Base-by-base conservation (phyloP, 164 flowering plant species). In the Magnolia changhungtana region DNA sequence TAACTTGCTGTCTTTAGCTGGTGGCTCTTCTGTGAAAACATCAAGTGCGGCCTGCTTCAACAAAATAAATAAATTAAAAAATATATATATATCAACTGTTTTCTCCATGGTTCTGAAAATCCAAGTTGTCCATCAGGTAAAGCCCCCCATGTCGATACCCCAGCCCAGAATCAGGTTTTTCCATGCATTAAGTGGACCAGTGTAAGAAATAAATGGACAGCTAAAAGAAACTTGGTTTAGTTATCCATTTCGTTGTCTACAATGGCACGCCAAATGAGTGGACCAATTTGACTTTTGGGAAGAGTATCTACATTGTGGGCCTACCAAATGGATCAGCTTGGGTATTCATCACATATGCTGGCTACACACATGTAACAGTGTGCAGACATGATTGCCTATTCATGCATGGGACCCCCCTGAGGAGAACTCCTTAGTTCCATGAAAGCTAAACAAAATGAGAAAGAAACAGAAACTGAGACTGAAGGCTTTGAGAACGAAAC, bases 11-110 rank as follows among this genome's bases (percentile, higher is more conserved):
- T 89, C 92, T 71, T 84, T 78, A 23, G 91, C 72, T 21, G 95
- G 97, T 64, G 97, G 97, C 84, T 92, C 97, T 80, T 75, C 89
- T 0, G 86, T 82, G 85, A 92, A 92, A 67, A 92, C 97, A 85
- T 91, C 97, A 67, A 92, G 90, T 64, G 97, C 97, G 2, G 97
- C 97, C 93, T 92, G 85, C 66, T 29, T 27, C 78, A 73, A 68
- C 14, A 68, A 24, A 65, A 21, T 5, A 5, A 20, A 37, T 37
- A 37, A 21, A 45, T 23, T 45, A 1, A 7, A 52, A 27, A 45
- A n/a, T n/a, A n/a, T n/a, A 13, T 31, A 24, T 31, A 29, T 2
- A 24, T 10, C 49, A 55, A 11, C n/a, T 2, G 29, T 67, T 27
- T 65, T 31, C 49, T 14, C 27, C 49, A 67, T 67, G 20, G 50